phyloP scores from a whole-genome alignment of 1,284 basidiomycete genomes.

The Ustilago xerochloae region DNA sequence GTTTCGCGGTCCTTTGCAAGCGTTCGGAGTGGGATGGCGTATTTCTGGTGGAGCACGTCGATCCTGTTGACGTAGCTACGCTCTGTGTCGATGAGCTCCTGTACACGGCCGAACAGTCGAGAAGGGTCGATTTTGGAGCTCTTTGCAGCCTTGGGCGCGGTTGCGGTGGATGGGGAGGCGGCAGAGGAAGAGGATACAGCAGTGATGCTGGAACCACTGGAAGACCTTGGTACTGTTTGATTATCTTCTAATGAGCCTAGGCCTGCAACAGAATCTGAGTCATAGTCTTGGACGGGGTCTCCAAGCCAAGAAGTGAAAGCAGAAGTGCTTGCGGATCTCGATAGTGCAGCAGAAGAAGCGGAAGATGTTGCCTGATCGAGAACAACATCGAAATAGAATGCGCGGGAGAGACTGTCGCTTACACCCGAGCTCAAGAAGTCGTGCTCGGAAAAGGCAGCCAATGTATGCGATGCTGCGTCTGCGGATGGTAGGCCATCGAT shows the following conservation, averaged over 20 bases:
- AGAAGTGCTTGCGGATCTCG: constrained; percentile 7
- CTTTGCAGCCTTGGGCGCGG: background rate
- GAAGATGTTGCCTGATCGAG: constrained; percentile 30
- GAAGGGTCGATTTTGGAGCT: constrained; percentile 27
- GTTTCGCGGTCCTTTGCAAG: constrained; percentile 86
- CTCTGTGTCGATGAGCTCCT: constrained; percentile 66
- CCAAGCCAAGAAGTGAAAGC: constrained; percentile 54
- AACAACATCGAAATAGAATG: constrained; percentile 54
- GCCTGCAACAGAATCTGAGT: constrained; percentile 2
- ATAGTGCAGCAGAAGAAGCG: constrained; percentile 5
- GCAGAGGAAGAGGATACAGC: constrained; percentile 40
- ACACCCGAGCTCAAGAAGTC: constrained; percentile 33
- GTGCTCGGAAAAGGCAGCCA: constrained; percentile 8
- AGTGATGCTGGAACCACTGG: constrained; percentile 57
- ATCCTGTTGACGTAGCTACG: constrained; percentile 64
- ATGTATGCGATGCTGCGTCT: background rate
- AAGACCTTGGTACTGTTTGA: constrained; percentile 35
- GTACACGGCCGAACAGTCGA: constrained; percentile 45
- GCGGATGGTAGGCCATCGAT: constrained; percentile 10
- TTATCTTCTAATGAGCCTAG: background rate
- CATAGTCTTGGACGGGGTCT: constrained; percentile 50
- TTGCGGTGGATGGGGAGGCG: constrained; percentile 4
- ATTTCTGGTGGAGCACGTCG: constrained; percentile 69
- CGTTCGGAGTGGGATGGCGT: constrained; percentile 87
- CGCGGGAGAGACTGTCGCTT: constrained; percentile 43